Evolutionary conservation across 2,329 filamentous ascomycete genomes (phyloP), one percentile per base, ranked within the genome.

Genomic region (Aspergillus sp.): DNA sequence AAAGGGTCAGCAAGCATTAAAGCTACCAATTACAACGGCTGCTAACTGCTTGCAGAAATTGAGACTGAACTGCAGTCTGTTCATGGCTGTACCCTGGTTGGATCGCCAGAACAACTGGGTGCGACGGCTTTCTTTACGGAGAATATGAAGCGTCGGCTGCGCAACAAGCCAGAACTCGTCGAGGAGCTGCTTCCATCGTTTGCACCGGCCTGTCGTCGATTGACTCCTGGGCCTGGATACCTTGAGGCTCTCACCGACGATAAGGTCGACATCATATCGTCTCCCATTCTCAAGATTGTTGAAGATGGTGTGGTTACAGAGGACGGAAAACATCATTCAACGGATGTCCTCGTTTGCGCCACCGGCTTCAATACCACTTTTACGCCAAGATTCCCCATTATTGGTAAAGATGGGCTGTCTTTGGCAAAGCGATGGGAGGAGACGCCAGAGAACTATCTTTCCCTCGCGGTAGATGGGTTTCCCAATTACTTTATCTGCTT

Each of bases 241-340:
- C 70, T 90, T 2, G 87, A 89, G 67, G 85, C 86, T 0, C 74
- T 89, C 17, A 79, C 80, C 0, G 77, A 84, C 57, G 80, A 82
- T 6, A 88, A 89, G 55, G 85, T 88, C 2, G 78, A 82, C 4
- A 82, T 85, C 59, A 83, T 88, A 64, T 78, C 76, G 15, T 81
- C 78, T 0, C 77, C 73, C 1, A 89, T 89, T 63, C 76, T 75
- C 19, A 76, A 63, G 12, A 62, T 75, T 14, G 66, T 70, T 25
- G 62, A 64, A 21, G 63, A 63, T 2, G 71, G 72, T 4, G 71
- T 77, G 17, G 58, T 72, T 21, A 73, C 70, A 0, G 68, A 64
- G 3, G 73, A 76, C 43, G 72, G 73, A 4, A 66, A 63, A 17
- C 70, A 73, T 51, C 65, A 70, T 49, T 61, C 67, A 5, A 65